These are phyloP conservation scores for Neonectria hederae DNA, from an alignment of 2,329 filamentous ascomycete species.

Conservation along the genomic window DNA sequence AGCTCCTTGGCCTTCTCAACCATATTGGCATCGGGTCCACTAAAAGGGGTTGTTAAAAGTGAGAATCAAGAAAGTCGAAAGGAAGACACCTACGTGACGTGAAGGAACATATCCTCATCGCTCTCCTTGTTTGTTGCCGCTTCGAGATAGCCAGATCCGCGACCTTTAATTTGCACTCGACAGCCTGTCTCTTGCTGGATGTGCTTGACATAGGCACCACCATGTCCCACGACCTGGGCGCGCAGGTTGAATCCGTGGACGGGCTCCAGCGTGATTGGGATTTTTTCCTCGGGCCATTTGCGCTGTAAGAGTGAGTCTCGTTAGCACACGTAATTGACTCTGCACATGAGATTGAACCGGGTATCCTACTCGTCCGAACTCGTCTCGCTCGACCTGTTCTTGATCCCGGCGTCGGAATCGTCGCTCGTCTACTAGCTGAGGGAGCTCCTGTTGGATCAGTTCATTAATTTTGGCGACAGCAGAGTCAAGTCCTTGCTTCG, in stretches of 20 bases:
- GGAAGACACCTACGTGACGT: conserved; percentile 78
- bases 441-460: conserved; percentile 94
- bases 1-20: conserved; percentile 88
- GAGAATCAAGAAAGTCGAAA: neutral
- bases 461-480: conserved; percentile 91
- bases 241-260: conserved; percentile 95
- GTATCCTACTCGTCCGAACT: conserved; percentile 80
- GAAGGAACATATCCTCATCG: conserved; percentile 95
- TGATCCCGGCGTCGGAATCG: conserved; percentile 86
- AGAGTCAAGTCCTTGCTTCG: conserved; percentile 88
- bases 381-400: conserved; percentile 86
- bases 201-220: conserved; percentile 96
- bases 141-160: conserved; percentile 93
- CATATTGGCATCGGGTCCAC: conserved; percentile 86
- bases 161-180: conserved; percentile 97
- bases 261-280: conserved; percentile 89
- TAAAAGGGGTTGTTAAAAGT: conserved; percentile 54
- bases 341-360: neutral
- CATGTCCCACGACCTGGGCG: conserved; percentile 94
- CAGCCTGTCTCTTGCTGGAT: conserved; percentile 96
- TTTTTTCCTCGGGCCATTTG: conserved; percentile 98
- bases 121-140: conserved; percentile 87
- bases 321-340: conserved; percentile 6
- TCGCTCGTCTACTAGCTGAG: conserved; percentile 93
- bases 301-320: conserved; percentile 65